These are phyloP conservation scores for Dipodascus geniculatus DNA, from an alignment of 805 yeast genomes.

Conservation along the genomic window DNA sequence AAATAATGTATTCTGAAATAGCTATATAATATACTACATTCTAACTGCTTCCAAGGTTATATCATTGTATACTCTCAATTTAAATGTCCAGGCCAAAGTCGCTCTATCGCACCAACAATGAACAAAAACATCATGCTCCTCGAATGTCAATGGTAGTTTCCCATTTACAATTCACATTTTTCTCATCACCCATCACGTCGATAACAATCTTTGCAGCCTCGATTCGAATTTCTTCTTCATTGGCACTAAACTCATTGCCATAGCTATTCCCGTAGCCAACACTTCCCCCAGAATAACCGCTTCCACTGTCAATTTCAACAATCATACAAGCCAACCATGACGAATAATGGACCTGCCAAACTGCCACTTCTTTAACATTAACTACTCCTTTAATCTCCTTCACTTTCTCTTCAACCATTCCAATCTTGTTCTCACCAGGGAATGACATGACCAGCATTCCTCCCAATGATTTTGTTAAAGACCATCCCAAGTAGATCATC, in stretches of 20 bases:
- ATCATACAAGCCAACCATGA: conserved; percentile 30
- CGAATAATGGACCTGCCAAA: conserved; percentile 35
- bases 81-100: too few species aligned
- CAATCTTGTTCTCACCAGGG: conserved; percentile 26
- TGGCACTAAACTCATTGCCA: conserved; percentile 9
- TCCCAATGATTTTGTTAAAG: conserved; percentile 28
- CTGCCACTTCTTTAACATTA: conserved; percentile 21
- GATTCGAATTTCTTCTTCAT: conserved; percentile 16
- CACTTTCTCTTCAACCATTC: conserved; percentile 18
- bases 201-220: conserved; percentile 12
- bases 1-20: conserved; percentile 1
- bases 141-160: conserved; percentile 28
- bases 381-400: conserved; percentile 19
- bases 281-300: conserved; percentile 21
- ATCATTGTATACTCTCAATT: too few species aligned
- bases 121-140: conserved; percentile 9
- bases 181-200: conserved; percentile 11
- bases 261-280: conserved; percentile 21
- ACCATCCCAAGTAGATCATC: conserved; percentile 32
- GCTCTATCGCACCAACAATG: too few species aligned
- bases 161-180: conserved; percentile 17
- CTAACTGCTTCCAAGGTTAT: neutral
- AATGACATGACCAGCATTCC: conserved; percentile 34
- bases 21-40: conserved; percentile 2
- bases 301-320: conserved; percentile 24